Evolutionary conservation across 768 basidiomycete species (phyloP).

Genomic region (Udeniomyces megalosporus): DNA sequence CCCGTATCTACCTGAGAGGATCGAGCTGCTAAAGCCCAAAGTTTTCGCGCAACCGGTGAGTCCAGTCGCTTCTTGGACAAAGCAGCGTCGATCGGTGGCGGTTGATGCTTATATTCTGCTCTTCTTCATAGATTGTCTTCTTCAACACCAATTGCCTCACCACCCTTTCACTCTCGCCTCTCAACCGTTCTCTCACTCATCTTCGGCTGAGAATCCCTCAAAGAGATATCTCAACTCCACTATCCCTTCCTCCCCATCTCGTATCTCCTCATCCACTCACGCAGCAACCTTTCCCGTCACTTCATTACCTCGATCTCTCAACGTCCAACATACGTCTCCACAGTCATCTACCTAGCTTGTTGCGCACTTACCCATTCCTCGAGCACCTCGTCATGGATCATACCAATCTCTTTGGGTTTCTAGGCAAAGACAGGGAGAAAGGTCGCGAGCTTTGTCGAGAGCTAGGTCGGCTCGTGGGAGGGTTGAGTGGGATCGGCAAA

Average conservation of each 20-base stretch:
- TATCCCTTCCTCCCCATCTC: slow-evolving; percentile 24
- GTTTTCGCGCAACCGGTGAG: slow-evolving; percentile 50
- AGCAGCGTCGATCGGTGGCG: neutral
- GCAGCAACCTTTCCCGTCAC: slow-evolving; percentile 33
- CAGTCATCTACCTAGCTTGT: slow-evolving; percentile 31
- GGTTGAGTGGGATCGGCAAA: slow-evolving; percentile 43
- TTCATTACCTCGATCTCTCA: slow-evolving; percentile 58
- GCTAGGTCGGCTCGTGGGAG: slow-evolving; percentile 43
- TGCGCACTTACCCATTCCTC: slow-evolving; percentile 35
- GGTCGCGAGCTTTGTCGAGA: slow-evolving; percentile 44
- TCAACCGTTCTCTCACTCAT: slow-evolving; percentile 36
- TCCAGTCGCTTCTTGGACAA: neutral
- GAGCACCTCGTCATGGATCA: slow-evolving; percentile 55
- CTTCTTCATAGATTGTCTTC: slow-evolving; percentile 43
- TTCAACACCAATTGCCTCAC: slow-evolving; percentile 45
- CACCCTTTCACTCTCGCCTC: slow-evolving; percentile 35
- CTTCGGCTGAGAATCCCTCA: slow-evolving; percentile 58
- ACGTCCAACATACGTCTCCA: slow-evolving; percentile 39
- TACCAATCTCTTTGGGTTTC: slow-evolving; percentile 41
- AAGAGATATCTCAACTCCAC: slow-evolving; percentile 28
- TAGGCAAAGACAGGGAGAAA: slow-evolving; percentile 32
- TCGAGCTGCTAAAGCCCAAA: slow-evolving; percentile 23
- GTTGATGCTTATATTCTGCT: neutral
- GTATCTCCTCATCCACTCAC: slow-evolving; percentile 24
- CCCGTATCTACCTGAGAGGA: slow-evolving; percentile 24